These are phyloP conservation scores for Aspergillus incahuasiensis DNA, from an alignment of 495 filamentous ascomycete species.

Conservation along the genomic window DNA sequence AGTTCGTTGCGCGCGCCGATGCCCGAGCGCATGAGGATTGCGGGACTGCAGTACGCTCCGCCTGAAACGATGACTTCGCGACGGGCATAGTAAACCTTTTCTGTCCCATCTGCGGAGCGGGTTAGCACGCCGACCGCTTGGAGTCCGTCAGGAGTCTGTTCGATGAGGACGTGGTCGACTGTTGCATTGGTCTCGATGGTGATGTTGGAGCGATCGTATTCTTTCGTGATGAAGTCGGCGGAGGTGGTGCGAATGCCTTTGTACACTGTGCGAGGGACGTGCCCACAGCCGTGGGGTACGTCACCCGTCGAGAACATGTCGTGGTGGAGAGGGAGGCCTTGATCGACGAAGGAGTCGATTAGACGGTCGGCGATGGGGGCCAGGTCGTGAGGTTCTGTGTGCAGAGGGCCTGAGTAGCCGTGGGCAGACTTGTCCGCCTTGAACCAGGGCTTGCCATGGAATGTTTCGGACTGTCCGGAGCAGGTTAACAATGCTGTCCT, in stretches of 20 bases:
- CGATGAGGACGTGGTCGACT: slow-evolving; percentile 33
- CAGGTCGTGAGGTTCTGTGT: slow-evolving; percentile 45
- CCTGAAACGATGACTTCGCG: slow-evolving; percentile 50
- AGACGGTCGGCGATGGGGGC: slow-evolving; percentile 45
- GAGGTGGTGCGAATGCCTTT: slow-evolving; percentile 45
- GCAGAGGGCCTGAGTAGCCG: slow-evolving; percentile 41
- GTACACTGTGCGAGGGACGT: slow-evolving; percentile 46
- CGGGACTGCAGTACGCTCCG: slow-evolving; percentile 54
- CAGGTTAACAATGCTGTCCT: no score
- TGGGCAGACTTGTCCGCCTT: slow-evolving; percentile 32
- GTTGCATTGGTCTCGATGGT: slow-evolving; percentile 35
- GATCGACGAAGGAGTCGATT: slow-evolving; percentile 42
- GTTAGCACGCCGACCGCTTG: slow-evolving; percentile 28
- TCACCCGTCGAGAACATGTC: slow-evolving; percentile 51
- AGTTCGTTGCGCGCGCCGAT: slow-evolving; percentile 50
- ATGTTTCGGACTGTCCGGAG: slow-evolving; percentile 40
- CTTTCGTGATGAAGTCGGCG: slow-evolving; percentile 43
- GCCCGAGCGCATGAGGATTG: slow-evolving; percentile 52
- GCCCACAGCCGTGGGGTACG: slow-evolving; percentile 46
- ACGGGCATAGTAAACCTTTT: slow-evolving; percentile 25
- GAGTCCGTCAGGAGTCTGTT: slow-evolving; percentile 9
- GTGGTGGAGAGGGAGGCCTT: slow-evolving; percentile 40
- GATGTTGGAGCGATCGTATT: slow-evolving; percentile 31
- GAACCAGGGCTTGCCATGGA: slow-evolving; percentile 43
- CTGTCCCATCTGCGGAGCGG: slow-evolving; percentile 23